Evolutionary conservation across 108 stramenopile genomes (phyloP).

Genomic region (Cyclotella distinguenda): DNA sequence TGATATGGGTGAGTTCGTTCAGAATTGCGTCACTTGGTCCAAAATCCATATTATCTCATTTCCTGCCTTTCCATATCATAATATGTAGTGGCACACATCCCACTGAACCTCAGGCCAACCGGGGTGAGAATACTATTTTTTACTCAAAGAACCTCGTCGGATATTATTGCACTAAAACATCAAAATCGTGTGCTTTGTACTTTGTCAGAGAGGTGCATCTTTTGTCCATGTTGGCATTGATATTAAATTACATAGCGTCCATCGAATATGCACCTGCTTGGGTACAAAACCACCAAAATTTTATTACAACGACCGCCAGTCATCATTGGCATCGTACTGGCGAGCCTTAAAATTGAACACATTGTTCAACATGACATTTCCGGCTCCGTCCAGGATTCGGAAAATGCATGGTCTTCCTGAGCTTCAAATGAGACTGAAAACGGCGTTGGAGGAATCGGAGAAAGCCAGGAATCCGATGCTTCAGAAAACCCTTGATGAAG

Average conservation of each 20-base stretch:
- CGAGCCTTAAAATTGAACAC: conserved; percentile 42
- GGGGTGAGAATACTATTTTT: neutral
- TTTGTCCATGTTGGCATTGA: conserved; percentile 58
- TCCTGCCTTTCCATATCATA: too few species aligned
- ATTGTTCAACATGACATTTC: conserved; percentile 52
- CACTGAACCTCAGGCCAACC: conserved; percentile 39
- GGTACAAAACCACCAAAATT: conserved; percentile 31
- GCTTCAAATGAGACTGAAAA: conserved; percentile 44
- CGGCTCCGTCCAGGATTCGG: conserved; percentile 49
- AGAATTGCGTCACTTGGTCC: neutral
- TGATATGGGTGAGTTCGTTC: conserved; percentile 44
- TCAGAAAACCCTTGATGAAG: conserved; percentile 48
- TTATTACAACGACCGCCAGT: conserved; percentile 26
- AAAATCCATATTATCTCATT: conserved; percentile 5
- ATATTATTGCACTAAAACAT: too few species aligned
- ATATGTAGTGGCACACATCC: conserved; percentile 48
- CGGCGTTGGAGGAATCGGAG: conserved; percentile 29
- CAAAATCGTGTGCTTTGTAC: too few species aligned
- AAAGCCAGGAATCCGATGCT: conserved; percentile 24
- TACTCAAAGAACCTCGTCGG: too few species aligned
- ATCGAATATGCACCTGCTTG: neutral
- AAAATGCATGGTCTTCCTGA: conserved; percentile 46
- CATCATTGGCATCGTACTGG: conserved; percentile 39
- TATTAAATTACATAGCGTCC: conserved; percentile 47
- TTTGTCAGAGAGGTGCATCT: conserved; percentile 37